Evolutionary conservation across 768 basidiomycete genomes (phyloP), one percentile per base, ranked within the genome.

Genomic region (Polyporus arcularius): DNA sequence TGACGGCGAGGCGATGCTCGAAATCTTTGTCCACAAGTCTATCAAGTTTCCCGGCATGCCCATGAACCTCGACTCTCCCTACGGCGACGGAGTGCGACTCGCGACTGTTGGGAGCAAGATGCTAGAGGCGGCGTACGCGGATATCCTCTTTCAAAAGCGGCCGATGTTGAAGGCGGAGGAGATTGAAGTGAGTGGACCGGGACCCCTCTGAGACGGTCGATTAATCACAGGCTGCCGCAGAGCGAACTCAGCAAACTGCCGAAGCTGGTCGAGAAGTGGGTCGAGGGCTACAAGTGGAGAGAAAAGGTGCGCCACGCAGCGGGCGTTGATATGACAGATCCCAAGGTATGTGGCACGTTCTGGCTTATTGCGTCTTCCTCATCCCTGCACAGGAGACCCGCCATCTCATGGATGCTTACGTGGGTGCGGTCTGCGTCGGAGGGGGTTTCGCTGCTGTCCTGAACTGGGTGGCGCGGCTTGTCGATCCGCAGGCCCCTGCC

Each of bases 1-100:
- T 57, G 76, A 77, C 35, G 79, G 78, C 58, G 83, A 87, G 53
- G 74, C 84, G 41, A 75, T 85, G 65, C 80, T 91, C 56, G 82
- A 88, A 65, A 85, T 89, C 55, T 90, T 82, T 66, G 89, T 88
- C 11, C 89, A 92, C 69, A 79, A 74, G 66, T 88, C 88, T 26
- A 76, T 92, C 50, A 79, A 83, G 53, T 79, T 70, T 28, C 28
- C 50, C 21, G 61, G 63, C 16, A 55, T 55, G 14, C 66, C 66
- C 2, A 49, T 65, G 43, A 62, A 68, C 58, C 56, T 63, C 31
- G 66, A 70, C 47, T 71, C 70, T 4, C 78, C 81, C 43, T 86
- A 86, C 65, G 85, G 86, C 11, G 84, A 85, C 65, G 79, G 77
- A 21, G 80, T 83, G 26, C 83, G 89, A 47, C 79, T 91, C 12